Percentiles rank a stretch among this genome's conserved stretches.
Evolutionary conservation across 257 asterid genomes (phyloP).

Genomic region (Linderniella brevidens): DNA sequence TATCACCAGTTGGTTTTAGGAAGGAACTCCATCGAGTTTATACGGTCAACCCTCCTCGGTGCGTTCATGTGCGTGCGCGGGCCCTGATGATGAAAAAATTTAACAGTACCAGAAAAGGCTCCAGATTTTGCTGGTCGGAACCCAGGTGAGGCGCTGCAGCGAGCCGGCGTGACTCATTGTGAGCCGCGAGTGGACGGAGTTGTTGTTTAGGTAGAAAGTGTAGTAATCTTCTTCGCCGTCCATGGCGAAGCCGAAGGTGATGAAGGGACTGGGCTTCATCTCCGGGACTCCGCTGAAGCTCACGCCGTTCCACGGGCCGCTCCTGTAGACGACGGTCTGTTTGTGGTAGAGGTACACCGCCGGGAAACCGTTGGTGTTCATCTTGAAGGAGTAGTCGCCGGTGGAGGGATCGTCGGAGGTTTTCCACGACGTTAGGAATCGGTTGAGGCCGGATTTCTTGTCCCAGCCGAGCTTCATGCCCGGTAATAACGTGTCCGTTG

Average conservation of each 20-base stretch:
- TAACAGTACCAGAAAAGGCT: conserved; percentile 59
- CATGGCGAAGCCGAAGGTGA: conserved; percentile 28
- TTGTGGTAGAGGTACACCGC: conserved; percentile 23
- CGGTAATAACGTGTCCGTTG: conserved; percentile 68
- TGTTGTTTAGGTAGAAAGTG: conserved; percentile 21
- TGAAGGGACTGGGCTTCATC: conserved; percentile 34
- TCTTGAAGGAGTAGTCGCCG: conserved; percentile 55
- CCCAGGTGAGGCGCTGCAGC: conserved; percentile 53
- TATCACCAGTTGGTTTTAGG: too few relatives aligned
- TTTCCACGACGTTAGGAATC: conserved; percentile 60
- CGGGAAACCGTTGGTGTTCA: conserved; percentile 46
- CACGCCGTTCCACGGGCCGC: conserved; percentile 89
- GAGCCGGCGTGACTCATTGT: conserved; percentile 16
- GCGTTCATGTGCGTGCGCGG: too few relatives aligned
- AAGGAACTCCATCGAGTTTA: too few relatives aligned
- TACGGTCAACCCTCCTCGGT: too few relatives aligned
- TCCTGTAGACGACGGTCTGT: conserved; percentile 22
- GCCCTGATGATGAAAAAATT: too few relatives aligned
- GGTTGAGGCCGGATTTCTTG: conserved; percentile 33
- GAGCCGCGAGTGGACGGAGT: conserved; percentile 42
- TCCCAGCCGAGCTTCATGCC: conserved; percentile 98
- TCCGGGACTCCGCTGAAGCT: conserved; percentile 88
- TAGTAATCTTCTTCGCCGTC: conserved; percentile 26
- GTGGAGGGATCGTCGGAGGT: conserved; percentile 42
- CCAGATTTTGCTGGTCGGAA: conserved; percentile 37